Base-by-base conservation (phyloP, 768 basidiomycete species). In the Neoboletus magnificus region DNA sequence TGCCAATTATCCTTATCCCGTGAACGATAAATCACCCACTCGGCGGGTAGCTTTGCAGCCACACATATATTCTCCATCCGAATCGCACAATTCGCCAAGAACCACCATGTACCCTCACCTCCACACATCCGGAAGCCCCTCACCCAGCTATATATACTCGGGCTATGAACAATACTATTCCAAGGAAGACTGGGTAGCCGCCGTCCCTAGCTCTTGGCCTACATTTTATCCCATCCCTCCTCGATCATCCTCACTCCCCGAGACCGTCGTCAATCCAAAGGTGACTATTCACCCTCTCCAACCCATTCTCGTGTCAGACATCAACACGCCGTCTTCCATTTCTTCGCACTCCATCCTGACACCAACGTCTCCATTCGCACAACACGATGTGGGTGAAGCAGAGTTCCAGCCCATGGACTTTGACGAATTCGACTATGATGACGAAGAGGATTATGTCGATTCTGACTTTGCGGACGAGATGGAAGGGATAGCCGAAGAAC, bases 401-500 rank as follows among this genome's bases (percentile, higher is more conserved):
- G 58, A 50, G 8, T 16, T 50, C 32, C 55, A 66, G 18, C 15
- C 60, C 45, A 64, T 64, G 63, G 71, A 71, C 10, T 56, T 66
- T 54, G 70, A 73, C 32, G 70, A 73, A 16, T 66, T 71, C 22
- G 70, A 71, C 4, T 66, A 46, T 40, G 71, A 72, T 4, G 72
- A 74, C 37, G 70, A 71, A 5, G 67, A 68, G 0, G 67, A 69
- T 27, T 68, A 56, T 36, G 8, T 61, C n/a, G 68, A 72, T 27
- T 71, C 67, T 13, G 71, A 71, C 35, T 72, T 62, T 54, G 59
- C 59, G 35, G 70, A 73, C 54, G 71, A 70, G 27, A 70, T 72
- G 68, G 70, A 73, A 5, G 62, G 64, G 45, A 50, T 61, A 36
- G 71, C 65, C 9, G 71, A 64, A 35, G 35, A 37, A 4, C 52